Evolutionary conservation across 2,329 filamentous ascomycete species (phyloP).

Genomic region (Fusarium concolor): DNA sequence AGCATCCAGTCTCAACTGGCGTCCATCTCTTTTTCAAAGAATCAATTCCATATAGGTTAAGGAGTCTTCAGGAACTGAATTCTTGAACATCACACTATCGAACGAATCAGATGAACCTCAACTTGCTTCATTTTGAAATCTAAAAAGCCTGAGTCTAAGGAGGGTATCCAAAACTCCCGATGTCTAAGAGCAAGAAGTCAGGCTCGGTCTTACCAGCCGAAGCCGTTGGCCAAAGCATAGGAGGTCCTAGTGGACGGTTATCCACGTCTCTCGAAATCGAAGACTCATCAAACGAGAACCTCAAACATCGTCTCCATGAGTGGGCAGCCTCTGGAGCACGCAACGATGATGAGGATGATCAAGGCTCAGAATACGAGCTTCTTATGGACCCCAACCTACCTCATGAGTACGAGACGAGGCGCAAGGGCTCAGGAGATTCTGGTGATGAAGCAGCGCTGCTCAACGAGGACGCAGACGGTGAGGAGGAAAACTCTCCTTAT

Average conservation of each 20-base stretch:
- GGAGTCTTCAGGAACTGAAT: too few relatives aligned
- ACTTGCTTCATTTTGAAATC: not conserved
- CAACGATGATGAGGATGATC: slow-evolving; percentile 58
- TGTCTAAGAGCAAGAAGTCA: slow-evolving; percentile 14
- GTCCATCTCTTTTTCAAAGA: not conserved
- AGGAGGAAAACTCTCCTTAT: slow-evolving; percentile 67
- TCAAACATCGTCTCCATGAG: slow-evolving; percentile 53
- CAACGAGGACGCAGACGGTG: slow-evolving; percentile 53
- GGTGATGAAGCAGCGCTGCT: slow-evolving; percentile 43
- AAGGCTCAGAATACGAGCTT: slow-evolving; percentile 65
- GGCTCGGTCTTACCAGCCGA: slow-evolving; percentile 29
- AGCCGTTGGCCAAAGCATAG: slow-evolving; percentile 41
- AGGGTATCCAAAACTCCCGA: not conserved
- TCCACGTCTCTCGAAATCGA: slow-evolving; percentile 46
- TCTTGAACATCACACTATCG: not conserved
- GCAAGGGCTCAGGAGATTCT: slow-evolving; percentile 29
- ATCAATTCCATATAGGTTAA: not conserved
- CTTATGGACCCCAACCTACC: slow-evolving; percentile 66
- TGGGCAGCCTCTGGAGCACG: slow-evolving; percentile 56
- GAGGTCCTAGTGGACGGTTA: slow-evolving; percentile 42
- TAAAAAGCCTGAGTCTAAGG: not conserved
- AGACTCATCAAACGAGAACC: slow-evolving; percentile 38
- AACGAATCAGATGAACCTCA: not conserved
- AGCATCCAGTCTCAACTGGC: not conserved
- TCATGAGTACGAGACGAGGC: slow-evolving; percentile 56